Percentiles rank a stretch among this genome's conserved stretches.
phyloP scores from a whole-genome alignment of 2,329 filamentous ascomycete genomes.

The Shiraia bambusicola region DNA sequence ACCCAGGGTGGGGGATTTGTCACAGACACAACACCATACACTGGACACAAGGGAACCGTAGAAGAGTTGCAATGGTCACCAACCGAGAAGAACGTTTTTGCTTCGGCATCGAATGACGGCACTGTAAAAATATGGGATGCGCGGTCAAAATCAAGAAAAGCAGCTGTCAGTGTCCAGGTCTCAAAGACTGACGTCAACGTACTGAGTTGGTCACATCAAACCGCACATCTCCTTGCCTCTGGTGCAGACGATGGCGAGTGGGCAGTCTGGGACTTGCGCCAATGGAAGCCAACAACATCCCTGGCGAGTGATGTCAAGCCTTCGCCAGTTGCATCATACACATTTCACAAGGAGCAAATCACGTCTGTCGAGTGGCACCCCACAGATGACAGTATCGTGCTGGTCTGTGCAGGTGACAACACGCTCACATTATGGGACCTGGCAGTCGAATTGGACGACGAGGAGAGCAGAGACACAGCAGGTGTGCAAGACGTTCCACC shows the following conservation, averaged over 20 bases:
- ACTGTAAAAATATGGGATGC: conserved; percentile 96
- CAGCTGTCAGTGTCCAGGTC: conserved; percentile 84
- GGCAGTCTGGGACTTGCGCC: conserved; percentile 93
- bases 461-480: conserved; percentile 88
- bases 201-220: conserved; percentile 90
- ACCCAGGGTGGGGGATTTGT: conserved; percentile 87
- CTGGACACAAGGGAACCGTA: conserved; percentile 79
- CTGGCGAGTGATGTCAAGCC: conserved; percentile 56
- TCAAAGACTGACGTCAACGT: conserved; percentile 91
- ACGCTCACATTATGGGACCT: conserved; percentile 96
- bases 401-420: conserved; percentile 88
- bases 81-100: conserved; percentile 88
- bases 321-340: conserved; percentile 86
- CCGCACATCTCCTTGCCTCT: conserved; percentile 83
- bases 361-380: conserved; percentile 97
- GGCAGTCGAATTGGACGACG: conserved; percentile 93
- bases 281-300: conserved; percentile 75
- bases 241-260: conserved; percentile 92
- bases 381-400: conserved; percentile 92
- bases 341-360: conserved; percentile 95
- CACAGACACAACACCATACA: conserved; percentile 80
- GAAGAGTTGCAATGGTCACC: conserved; percentile 98
- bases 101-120: conserved; percentile 90
- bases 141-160: conserved; percentile 81
- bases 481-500: conserved; percentile 89